These are phyloP conservation scores for Trichothecium roseum DNA, from an alignment of 2,329 filamentous ascomycete species.

Conservation along the genomic window DNA sequence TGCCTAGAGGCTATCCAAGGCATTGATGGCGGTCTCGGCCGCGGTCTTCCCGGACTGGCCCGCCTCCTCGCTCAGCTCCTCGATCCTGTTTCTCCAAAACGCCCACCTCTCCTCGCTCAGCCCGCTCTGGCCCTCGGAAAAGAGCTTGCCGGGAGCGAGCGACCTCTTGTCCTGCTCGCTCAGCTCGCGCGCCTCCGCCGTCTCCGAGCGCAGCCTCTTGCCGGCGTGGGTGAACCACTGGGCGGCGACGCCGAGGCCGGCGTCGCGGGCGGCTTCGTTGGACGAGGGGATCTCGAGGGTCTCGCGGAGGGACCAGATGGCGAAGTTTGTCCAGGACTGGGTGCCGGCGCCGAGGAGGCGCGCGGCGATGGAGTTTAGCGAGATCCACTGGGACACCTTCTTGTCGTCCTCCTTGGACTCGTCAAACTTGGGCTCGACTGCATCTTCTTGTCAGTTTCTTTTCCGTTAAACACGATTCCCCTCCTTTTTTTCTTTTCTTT, in stretches of 20 bases:
- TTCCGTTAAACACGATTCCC: too few species aligned
- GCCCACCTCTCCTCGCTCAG: conserved; percentile 16
- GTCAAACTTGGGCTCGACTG: conserved; percentile 14
- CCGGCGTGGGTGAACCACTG: conserved; percentile 21
- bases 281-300: conserved; percentile 15
- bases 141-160: conserved; percentile 11
- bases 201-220: conserved; percentile 8
- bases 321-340: conserved; percentile 15
- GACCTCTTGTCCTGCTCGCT: conserved; percentile 10
- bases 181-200: conserved; percentile 5
- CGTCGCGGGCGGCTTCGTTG: conserved; percentile 9
- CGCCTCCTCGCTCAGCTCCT: conserved; percentile 9
- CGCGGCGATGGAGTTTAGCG: conserved; percentile 22
- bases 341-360: conserved; percentile 14
- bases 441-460: conserved; percentile 1
- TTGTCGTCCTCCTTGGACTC: conserved; percentile 11
- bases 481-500: too few species aligned
- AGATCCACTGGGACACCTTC: conserved; percentile 15
- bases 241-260: conserved; percentile 11
- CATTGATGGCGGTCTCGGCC: conserved; percentile 10
- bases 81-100: conserved; percentile 19
- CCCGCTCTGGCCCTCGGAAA: conserved; percentile 10
- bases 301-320: conserved; percentile 18
- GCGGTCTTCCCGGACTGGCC: conserved; percentile 9
- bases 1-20: conserved; percentile 6